Evolutionary conservation across 257 asterid species (phyloP).

Genomic region (Przewalskia tangutica): DNA sequence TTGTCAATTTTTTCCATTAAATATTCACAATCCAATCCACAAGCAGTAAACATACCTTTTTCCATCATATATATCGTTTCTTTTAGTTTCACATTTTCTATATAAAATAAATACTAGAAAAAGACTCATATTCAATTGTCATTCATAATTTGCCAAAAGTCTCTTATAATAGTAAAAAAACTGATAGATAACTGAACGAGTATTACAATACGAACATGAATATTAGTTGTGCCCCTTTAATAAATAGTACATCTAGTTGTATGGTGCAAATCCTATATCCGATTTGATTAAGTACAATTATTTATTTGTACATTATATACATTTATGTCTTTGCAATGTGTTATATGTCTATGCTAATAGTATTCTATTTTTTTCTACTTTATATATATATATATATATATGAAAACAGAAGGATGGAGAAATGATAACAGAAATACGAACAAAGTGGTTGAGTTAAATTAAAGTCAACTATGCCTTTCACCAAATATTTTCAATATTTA

Average conservation of each 20-base stretch:
- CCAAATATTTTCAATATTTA: neutral
- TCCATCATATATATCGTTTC: neutral
- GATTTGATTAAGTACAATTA: neutral
- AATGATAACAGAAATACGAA: neutral
- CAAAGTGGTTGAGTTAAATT: neutral
- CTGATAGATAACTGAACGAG: neutral
- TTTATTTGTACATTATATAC: neutral
- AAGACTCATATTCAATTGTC: neutral
- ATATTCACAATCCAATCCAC: neutral
- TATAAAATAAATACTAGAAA: neutral
- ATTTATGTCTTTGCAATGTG: neutral
- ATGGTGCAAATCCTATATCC: neutral
- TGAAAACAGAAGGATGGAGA: neutral
- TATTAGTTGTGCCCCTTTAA: neutral
- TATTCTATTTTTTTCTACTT: neutral
- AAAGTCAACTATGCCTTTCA: slow-evolving; percentile 1
- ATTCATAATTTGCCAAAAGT: neutral
- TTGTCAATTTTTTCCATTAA: neutral
- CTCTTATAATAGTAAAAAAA: neutral
- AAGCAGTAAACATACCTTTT: neutral
- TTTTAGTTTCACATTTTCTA: neutral
- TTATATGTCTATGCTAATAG: neutral
- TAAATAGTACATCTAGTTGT: neutral
- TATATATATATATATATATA: neutral
- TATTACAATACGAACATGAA: neutral